Evolutionary conservation across 352 stramenopile genomes (phyloP).

Genomic region (Achlya hypogyna): DNA sequence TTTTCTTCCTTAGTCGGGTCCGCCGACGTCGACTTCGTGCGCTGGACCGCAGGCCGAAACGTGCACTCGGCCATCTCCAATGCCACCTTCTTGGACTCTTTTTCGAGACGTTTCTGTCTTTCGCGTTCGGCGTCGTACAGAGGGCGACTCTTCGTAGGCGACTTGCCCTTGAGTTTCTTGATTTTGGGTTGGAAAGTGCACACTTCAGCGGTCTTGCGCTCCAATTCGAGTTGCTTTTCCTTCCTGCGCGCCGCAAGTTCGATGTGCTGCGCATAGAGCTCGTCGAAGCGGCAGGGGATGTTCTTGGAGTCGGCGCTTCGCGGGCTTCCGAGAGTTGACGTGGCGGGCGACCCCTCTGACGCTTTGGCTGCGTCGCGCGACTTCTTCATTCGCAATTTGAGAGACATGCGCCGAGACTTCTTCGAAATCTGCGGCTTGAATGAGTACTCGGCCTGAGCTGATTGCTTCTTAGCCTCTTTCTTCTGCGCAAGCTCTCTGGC

Average conservation of each 20-base stretch:
- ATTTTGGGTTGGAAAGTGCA: slow-evolving; percentile 78
- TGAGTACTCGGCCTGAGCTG: slow-evolving; percentile 2
- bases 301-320: not conserved
- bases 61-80: slow-evolving; percentile 51
- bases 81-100: slow-evolving; percentile 66
- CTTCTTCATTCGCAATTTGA: not conserved
- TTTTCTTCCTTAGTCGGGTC: slow-evolving; percentile 24
- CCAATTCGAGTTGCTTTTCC: slow-evolving; percentile 48
- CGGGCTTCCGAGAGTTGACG: not conserved
- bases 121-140: slow-evolving; percentile 64
- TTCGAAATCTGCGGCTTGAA: slow-evolving; percentile 20
- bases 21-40: slow-evolving; percentile 29
- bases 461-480: slow-evolving; percentile 13
- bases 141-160: slow-evolving; percentile 37
- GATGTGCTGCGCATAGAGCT: slow-evolving; percentile 59
- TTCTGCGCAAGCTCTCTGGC: slow-evolving; percentile 7
- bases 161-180: slow-evolving; percentile 37
- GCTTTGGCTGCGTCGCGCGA: not conserved
- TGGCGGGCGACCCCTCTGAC: not conserved
- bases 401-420: slow-evolving; percentile 5
- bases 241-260: slow-evolving; percentile 60
- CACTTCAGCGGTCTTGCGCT: slow-evolving; percentile 45
- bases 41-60: slow-evolving; percentile 64
- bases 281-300: slow-evolving; percentile 27
- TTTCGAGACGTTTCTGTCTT: slow-evolving; percentile 55